Evolutionary conservation across 2,329 filamentous ascomycete genomes (phyloP), one percentile per base, ranked within the genome.

Genomic region (Geosmithia flava): DNA sequence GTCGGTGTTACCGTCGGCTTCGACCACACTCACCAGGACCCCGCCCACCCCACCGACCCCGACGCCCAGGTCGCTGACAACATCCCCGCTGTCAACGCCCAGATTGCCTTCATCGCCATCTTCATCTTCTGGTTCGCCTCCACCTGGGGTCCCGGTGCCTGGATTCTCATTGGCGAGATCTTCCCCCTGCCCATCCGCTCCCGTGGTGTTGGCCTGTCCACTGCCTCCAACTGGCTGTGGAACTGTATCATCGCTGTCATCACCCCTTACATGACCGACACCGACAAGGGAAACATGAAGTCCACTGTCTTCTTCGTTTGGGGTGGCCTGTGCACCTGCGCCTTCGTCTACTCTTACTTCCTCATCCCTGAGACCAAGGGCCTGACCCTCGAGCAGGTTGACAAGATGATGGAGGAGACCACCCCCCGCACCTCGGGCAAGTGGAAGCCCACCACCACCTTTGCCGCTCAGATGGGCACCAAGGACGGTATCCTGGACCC

Each of bases 41-140:
- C 64, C 51, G 61, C 57, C 20, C 60, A 73, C 45, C 58, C 68
- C 1, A 54, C 54, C 29, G 23, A 73, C 45, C 58, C 68, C 1
- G 54, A 54, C 29, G 23, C 20, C 20, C 19, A 59, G 19, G 65
- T 71, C 7, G 71, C 71, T 58, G 47, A 75, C 67, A 78, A 82
- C 63, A 67, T 73, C 51, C 54, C 69, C 2, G 81, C 80, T 33
- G 74, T 77, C 57, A 73, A 77, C 56, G 79, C 84, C 46, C 82
- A 90, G 74, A 88, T 95, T 54, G 80, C 86, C 52, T 93, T 94
- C 71, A 93, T 93, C 61, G 85, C 82, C 70, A 82, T 95, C 71
- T 93, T 89, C 76, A 90, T 95, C 74, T 89, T 87, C 76, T 91
- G 84, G 76, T 95, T 95, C 64, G 88, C 88, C 51, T 81, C 78